These are phyloP conservation scores for Phytomonas serpens DNA, from an alignment of 208 protist genomes.

Conservation along the genomic window DNA sequence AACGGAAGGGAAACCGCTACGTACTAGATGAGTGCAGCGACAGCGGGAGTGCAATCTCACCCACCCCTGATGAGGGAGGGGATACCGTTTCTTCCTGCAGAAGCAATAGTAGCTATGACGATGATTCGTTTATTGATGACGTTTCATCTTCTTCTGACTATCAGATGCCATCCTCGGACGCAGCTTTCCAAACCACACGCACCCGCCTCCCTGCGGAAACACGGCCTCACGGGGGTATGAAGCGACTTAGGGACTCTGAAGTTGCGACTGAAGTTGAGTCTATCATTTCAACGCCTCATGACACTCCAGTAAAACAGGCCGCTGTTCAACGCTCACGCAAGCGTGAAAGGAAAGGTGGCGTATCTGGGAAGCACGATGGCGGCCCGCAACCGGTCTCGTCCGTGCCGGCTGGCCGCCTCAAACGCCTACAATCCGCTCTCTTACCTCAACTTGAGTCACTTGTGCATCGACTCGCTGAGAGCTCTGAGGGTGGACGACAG, in stretches of 20 bases:
- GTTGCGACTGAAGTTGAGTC: not conserved
- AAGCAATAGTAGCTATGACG: not conserved
- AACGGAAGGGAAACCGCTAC: constrained; percentile 2
- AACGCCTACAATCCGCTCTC: constrained; percentile 39
- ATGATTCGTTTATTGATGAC: constrained; percentile 12
- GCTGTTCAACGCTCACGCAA: not conserved
- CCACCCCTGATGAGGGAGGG: not conserved
- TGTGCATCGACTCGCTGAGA: constrained; percentile 64
- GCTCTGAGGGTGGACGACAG: constrained; percentile 56
- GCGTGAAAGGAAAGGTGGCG: constrained; percentile 2
- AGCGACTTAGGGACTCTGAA: not conserved
- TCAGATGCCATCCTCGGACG: not conserved
- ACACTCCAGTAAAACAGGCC: constrained; percentile 6
- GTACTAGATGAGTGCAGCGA: constrained; percentile 3
- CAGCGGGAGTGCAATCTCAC: not conserved
- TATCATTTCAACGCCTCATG: not conserved
- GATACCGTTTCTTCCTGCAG: not conserved
- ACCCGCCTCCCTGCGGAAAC: not conserved
- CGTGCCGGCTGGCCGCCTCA: constrained; percentile 37
- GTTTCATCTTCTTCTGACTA: not conserved
- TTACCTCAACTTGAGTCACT: constrained; percentile 56
- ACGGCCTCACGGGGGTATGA: not conserved
- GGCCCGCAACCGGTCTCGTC: constrained; percentile 13
- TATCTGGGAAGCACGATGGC: not conserved
- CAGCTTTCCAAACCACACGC: not conserved